Base-by-base conservation (phyloP, 495 filamentous ascomycete species). In the Aspergillus biplanus region DNA sequence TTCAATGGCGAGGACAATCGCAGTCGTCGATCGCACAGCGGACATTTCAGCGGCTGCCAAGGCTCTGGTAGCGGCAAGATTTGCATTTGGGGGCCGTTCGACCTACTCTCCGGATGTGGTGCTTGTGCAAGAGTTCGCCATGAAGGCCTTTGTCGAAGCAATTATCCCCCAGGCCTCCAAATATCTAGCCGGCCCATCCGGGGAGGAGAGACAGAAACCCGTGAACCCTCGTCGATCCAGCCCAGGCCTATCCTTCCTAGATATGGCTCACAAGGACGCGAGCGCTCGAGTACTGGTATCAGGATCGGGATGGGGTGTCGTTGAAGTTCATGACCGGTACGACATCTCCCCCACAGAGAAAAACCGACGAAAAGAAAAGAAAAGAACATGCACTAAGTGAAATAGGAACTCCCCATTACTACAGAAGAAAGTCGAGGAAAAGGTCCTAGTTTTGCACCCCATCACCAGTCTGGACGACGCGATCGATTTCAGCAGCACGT, bases 41-140 rank as follows among this genome's bases (percentile, higher is more conserved):
- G 71, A 85, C 54, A 53, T 86, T 6, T 52, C 72, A 15, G 67
- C 65, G 12, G 83, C 85, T 3, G 83, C 83, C 7, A 54, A 73
- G 56, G 70, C 73, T 5, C 67, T 87, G 12, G 78, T 80, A 0
- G 69, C 71, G 3, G 81, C 85, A 21, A 71, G 84, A 11, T 84
- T 84, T 58, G 74, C 73, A 15, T 80, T 85, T 13, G 75, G 76
- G 6, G 85, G 84, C 3, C 71, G 69, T 3, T 83, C 82, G 0
- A 73, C 81, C 0, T 86, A 85, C 70, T 76, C 81, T 5, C 84
- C 84, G 1, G 84, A 85, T 66, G 18, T 82, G 4, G 82, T 86
- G 1, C 64, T 86, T 0, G 84, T 87, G 27, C 81, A 87, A 56
- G 83, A 86, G 65, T 86, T 80, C 62, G 75, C 73, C 6, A 83